phyloP scores from a whole-genome alignment of 495 filamentous ascomycete genomes.

The Neurospora cerealis region DNA sequence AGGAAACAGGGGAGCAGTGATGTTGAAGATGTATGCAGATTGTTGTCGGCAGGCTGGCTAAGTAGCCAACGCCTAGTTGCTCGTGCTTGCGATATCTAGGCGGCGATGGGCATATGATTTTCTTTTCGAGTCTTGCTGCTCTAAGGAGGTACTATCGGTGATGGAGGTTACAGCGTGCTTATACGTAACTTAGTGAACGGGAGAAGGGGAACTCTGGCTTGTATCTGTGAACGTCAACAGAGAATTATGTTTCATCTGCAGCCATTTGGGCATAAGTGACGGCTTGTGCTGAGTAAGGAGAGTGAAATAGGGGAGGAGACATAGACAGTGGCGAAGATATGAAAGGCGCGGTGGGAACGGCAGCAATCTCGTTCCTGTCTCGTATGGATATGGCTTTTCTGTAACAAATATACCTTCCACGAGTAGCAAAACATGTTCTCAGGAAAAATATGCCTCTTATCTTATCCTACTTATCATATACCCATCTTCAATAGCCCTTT shows the following conservation, averaged over 20 bases:
- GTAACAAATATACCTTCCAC: neutral
- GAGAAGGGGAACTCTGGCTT: neutral
- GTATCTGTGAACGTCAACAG: neutral
- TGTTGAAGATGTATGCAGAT: neutral
- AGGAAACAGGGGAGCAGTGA: neutral
- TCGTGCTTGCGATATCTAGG: neutral
- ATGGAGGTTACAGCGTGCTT: neutral
- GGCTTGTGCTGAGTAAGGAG: neutral
- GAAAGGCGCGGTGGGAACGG: neutral
- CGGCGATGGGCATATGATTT: neutral
- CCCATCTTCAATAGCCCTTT: neutral
- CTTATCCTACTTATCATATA: neutral
- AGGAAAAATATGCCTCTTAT: neutral
- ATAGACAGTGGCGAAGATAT: neutral
- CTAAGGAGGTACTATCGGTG: neutral
- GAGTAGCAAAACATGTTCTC: neutral
- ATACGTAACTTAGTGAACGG: neutral
- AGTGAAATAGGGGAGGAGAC: neutral
- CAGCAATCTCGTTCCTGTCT: neutral
- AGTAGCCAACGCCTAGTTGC: neutral
- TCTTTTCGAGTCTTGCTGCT: neutral
- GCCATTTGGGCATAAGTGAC: neutral
- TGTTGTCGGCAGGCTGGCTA: neutral
- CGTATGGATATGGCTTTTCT: neutral
- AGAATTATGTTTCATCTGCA: neutral